phyloP scores from a whole-genome alignment of 306 rosid species.

The Arachis hypogaea region DNA sequence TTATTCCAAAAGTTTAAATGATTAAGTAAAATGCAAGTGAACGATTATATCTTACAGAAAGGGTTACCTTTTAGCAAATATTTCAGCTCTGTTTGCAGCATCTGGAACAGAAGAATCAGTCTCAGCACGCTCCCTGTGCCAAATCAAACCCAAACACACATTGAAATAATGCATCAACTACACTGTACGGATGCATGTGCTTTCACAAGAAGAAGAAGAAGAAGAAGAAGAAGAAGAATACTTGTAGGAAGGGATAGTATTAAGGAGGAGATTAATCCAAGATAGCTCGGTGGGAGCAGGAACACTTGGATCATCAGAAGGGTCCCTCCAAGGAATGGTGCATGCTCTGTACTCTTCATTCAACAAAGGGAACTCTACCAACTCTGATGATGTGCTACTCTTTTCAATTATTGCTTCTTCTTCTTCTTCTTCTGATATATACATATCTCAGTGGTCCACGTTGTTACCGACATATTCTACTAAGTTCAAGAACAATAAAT shows the following conservation, averaged over 20 bases:
- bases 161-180: conserved; percentile 11
- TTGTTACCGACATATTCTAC: no score
- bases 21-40: no score
- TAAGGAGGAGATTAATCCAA: conserved; percentile 82
- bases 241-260: conserved; percentile 80
- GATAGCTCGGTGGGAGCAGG: conserved; percentile 75
- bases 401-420: conserved; percentile 47
- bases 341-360: conserved; percentile 65
- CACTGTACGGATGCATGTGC: background rate
- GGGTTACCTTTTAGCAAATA: conserved; percentile 72
- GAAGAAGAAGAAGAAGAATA: conserved; percentile 22
- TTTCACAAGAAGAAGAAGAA: no score
- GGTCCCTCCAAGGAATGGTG: conserved; percentile 87
- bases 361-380: conserved; percentile 74
- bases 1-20: no score
- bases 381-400: conserved; percentile 48
- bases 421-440: background rate
- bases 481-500: no score
- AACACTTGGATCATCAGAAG: conserved; percentile 73
- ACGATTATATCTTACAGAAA: no score
- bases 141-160: conserved; percentile 14
- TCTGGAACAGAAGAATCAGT: conserved; percentile 75
- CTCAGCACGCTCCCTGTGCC: conserved; percentile 80
- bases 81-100: conserved; percentile 70
- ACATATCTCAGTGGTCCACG: no score